These are phyloP conservation scores for Secale cereale DNA, from an alignment of 176 grass and related monocot genomes.

Conservation along the genomic window DNA sequence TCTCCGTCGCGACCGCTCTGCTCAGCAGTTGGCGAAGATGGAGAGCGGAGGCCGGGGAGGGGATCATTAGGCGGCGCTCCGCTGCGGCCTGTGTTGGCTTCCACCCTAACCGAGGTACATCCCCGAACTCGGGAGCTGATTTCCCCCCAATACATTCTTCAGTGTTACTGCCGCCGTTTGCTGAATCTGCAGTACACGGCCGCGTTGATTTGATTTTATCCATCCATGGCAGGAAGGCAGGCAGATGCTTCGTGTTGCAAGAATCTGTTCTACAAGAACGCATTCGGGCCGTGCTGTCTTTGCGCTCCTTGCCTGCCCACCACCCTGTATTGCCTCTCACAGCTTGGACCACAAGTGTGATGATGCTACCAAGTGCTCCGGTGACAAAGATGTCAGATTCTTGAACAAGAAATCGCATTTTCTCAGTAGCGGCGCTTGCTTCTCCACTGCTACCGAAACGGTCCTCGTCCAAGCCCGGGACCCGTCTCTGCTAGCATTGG, in stretches of 20 bases:
- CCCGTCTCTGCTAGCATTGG: slow-evolving; percentile 41
- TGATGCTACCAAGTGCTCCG: neutral
- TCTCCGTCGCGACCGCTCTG: neutral
- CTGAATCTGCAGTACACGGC: too few relatives aligned
- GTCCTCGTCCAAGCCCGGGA: slow-evolving; percentile 70
- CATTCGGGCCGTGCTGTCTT: neutral
- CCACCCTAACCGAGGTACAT: neutral
- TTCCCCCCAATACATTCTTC: neutral
- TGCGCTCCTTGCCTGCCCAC: neutral
- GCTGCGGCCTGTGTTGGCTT: neutral
- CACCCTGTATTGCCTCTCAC: neutral
- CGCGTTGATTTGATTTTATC: too few relatives aligned
- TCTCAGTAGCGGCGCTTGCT: neutral
- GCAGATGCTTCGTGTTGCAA: slow-evolving; percentile 34
- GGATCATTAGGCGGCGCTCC: neutral
- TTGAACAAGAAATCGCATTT: neutral
- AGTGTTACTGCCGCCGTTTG: neutral
- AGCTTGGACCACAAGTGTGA: slow-evolving; percentile 1
- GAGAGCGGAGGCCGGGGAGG: neutral
- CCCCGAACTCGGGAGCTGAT: neutral
- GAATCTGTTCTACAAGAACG: slow-evolving; percentile 13
- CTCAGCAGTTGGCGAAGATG: neutral
- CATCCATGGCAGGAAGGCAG: neutral
- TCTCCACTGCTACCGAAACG: slow-evolving; percentile 49
- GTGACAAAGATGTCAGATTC: neutral